Conservation (phyloP, 148 eudicot genomes). For the Persicaria maculosa region DNA sequence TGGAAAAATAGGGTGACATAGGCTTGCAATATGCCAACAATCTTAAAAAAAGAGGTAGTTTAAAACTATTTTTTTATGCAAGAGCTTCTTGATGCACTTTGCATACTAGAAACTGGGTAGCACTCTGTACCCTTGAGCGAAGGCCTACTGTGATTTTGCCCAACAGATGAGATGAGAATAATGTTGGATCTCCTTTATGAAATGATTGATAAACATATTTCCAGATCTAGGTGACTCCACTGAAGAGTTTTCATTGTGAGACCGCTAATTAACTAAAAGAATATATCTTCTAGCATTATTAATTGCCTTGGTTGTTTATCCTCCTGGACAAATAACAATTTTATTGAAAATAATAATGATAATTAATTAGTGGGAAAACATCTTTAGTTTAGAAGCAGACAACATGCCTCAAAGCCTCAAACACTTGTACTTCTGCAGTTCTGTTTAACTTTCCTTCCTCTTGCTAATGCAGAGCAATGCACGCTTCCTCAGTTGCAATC, state of each 20-base stretch:
- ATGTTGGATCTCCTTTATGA: background rate
- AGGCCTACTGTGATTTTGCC: background rate
- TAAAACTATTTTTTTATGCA: background rate
- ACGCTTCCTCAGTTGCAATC: slow-evolving; percentile 70
- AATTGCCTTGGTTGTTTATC: too few species aligned
- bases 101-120: background rate
- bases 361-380: background rate
- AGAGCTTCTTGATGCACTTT: background rate
- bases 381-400: background rate
- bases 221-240: background rate
- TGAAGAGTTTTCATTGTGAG: background rate
- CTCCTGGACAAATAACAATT: too few species aligned
- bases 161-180: background rate
- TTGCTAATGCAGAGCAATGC: slow-evolving; percentile 60
- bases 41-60: background rate
- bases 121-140: background rate
- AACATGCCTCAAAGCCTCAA: background rate
- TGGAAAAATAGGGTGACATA: background rate
- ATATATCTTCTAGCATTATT: too few species aligned
- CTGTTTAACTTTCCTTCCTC: background rate
- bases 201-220: background rate
- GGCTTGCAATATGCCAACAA: background rate
- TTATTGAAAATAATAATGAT: background rate
- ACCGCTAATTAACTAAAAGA: background rate
- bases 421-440: background rate